A percentile compares a stretch with the other conserved stretches of the same genome.
phyloP scores from a whole-genome alignment of 306 rosid genomes.

The Cicer arietinum region DNA sequence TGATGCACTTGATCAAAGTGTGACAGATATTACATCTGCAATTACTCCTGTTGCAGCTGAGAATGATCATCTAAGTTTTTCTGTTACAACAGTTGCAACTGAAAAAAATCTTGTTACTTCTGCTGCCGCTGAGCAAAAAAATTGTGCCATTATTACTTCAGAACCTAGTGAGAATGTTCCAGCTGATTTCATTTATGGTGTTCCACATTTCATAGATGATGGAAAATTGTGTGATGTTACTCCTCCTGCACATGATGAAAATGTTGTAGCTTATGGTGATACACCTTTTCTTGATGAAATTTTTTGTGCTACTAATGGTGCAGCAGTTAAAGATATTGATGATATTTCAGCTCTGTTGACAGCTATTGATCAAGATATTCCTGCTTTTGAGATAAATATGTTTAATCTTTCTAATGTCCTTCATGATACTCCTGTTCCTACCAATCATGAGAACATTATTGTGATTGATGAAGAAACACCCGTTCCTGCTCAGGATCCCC shows the following conservation, averaged over 20 bases:
- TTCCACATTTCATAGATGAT: too few species aligned
- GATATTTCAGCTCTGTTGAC: neutral
- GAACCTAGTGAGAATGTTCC: too few species aligned
- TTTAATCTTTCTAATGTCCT: neutral
- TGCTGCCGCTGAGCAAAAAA: too few species aligned
- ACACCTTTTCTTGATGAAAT: neutral
- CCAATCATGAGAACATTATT: too few species aligned
- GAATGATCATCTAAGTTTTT: too few species aligned
- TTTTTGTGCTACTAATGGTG: too few species aligned
- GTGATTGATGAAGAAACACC: too few species aligned
- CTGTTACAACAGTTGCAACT: too few species aligned
- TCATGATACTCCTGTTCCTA: neutral
- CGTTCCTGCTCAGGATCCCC: neutral
- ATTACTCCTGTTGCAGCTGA: too few species aligned
- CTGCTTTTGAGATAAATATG: neutral
- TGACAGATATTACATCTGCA: neutral
- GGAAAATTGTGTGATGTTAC: neutral
- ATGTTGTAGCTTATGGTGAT: neutral
- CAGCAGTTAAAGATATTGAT: too few species aligned
- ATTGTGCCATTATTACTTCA: too few species aligned
- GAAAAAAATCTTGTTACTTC: neutral
- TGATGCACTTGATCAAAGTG: neutral
- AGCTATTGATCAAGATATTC: neutral
- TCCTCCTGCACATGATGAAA: neutral
- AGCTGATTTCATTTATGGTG: too few species aligned